These are phyloP conservation scores for Rhodosporidiobolus odoratus DNA, from an alignment of 768 basidiomycete genomes.

Conservation along the genomic window DNA sequence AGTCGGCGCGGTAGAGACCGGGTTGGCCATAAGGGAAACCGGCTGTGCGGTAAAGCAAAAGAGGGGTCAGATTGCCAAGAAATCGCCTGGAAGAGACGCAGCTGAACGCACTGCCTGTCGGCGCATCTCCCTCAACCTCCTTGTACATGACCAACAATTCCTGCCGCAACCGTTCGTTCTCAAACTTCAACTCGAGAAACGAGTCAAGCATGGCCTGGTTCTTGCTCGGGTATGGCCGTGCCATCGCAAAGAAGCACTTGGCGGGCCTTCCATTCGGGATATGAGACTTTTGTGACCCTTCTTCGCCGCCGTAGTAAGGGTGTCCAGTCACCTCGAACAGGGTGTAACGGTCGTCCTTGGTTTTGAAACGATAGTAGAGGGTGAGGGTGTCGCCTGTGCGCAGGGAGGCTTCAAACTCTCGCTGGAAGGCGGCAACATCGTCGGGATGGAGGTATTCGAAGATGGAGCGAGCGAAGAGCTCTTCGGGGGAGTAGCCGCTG, in stretches of 20 bases:
- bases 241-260: constrained; percentile 67
- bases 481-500: constrained; percentile 78
- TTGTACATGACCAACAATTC: constrained; percentile 47
- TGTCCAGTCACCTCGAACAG: constrained; percentile 39
- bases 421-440: constrained; percentile 79
- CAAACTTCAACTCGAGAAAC: constrained; percentile 73
- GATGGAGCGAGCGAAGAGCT: constrained; percentile 73
- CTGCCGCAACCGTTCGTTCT: constrained; percentile 73
- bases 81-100: background rate
- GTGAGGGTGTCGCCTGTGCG: constrained; percentile 28
- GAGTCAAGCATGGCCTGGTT: constrained; percentile 60
- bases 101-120: background rate
- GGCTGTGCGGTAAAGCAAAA: background rate
- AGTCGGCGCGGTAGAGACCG: constrained; percentile 22
- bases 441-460: constrained; percentile 79
- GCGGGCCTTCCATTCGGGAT: constrained; percentile 48
- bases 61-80: background rate
- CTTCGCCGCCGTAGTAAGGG: constrained; percentile 29
- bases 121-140: constrained; percentile 37
- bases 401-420: constrained; percentile 62
- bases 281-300: background rate
- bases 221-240: constrained; percentile 70
- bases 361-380: constrained; percentile 40
- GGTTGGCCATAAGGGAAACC: constrained; percentile 22
- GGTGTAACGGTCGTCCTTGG: constrained; percentile 23